Percentiles rank a stretch among this genome's conserved stretches.
These are phyloP conservation scores for Prototheca cutis DNA, from an alignment of 163 green algal genomes.

Conservation along the genomic window DNA sequence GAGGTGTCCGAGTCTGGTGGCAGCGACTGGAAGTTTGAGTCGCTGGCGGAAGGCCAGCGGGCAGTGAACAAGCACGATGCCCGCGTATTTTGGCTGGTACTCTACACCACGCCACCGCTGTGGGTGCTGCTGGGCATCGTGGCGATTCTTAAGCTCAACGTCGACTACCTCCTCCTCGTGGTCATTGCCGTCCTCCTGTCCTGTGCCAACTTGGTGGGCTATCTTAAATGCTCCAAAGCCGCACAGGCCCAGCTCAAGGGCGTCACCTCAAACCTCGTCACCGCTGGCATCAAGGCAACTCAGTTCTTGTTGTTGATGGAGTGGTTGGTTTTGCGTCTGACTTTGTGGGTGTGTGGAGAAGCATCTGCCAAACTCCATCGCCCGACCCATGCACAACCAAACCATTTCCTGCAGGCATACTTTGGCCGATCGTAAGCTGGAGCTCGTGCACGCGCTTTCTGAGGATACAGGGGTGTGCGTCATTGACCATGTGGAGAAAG, in stretches of 20 bases:
- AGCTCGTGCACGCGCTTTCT: too few species aligned
- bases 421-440: too few species aligned
- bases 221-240: conserved; percentile 73
- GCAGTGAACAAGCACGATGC: conserved; percentile 55
- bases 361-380: too few species aligned
- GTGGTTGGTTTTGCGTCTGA: neutral
- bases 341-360: too few species aligned
- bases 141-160: conserved; percentile 54
- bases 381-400: too few species aligned
- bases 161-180: conserved; percentile 59
- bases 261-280: conserved; percentile 16
- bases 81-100: conserved; percentile 61
- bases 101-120: conserved; percentile 43
- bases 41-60: conserved; percentile 56
- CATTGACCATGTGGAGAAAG: too few species aligned
- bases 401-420: too few species aligned
- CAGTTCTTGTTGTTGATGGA: conserved; percentile 1
- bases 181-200: conserved; percentile 69
- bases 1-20: conserved; percentile 73
- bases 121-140: conserved; percentile 57
- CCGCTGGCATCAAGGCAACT: conserved; percentile 10
- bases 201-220: conserved; percentile 72
- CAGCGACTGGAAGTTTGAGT: conserved; percentile 79
- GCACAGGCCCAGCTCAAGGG: conserved; percentile 33
- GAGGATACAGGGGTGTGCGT: too few species aligned